Percentiles rank a stretch among this genome's conserved stretches.
Conservation (phyloP, 306 rosid species). For the Prunus kanzakura region DNA sequence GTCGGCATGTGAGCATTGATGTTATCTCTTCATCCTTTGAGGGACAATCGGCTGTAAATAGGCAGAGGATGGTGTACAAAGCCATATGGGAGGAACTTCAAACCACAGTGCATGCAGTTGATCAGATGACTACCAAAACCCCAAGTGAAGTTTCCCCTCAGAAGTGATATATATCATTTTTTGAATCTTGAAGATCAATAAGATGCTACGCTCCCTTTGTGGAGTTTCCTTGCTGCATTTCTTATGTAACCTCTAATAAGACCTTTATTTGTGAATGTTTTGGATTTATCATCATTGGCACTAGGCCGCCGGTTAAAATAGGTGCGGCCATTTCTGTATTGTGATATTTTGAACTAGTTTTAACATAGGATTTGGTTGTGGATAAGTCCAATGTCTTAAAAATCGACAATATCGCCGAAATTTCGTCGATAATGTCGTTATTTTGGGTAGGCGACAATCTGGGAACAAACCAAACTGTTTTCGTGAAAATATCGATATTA, state of each 20-base stretch:
- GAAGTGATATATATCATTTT: conserved; percentile 16
- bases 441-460: no score
- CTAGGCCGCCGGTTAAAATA: background rate
- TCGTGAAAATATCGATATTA: no score
- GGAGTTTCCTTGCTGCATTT: background rate
- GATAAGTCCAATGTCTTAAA: no score
- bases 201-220: background rate
- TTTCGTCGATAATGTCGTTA: no score
- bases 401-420: no score
- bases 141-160: conserved; percentile 62
- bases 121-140: conserved; percentile 86
- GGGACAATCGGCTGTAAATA: conserved; percentile 85
- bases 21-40: conserved; percentile 76
- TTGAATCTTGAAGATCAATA: background rate
- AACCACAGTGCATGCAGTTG: conserved; percentile 88
- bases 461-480: no score
- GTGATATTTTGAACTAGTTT: background rate
- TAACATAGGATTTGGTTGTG: no score
- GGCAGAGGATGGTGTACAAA: conserved; percentile 97
- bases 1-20: conserved; percentile 86
- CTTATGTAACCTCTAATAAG: background rate
- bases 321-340: background rate
- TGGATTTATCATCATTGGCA: background rate
- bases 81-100: conserved; percentile 99
- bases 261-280: background rate